These are phyloP conservation scores for Lipomyces yamadae DNA, from an alignment of 805 yeast species.

Conservation along the genomic window DNA sequence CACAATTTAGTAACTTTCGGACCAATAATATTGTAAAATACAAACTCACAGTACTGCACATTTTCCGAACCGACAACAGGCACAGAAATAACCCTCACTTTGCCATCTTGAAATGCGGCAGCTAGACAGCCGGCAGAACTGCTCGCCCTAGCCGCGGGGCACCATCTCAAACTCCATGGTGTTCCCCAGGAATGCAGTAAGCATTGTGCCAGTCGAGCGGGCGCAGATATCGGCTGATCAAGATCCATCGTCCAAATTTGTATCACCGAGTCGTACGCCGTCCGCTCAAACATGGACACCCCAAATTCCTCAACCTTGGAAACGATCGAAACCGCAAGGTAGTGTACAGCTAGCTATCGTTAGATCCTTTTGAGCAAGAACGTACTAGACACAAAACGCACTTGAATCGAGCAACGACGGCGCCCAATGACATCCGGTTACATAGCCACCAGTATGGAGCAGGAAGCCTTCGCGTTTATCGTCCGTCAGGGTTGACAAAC, in stretches of 20 bases:
- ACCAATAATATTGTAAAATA: background rate
- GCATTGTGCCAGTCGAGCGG: constrained; percentile 15
- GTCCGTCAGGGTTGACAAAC: constrained; percentile 7
- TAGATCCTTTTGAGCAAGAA: background rate
- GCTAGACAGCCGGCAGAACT: constrained; percentile 19
- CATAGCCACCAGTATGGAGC: constrained; percentile 30
- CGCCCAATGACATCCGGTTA: constrained; percentile 33
- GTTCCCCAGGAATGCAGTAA: constrained; percentile 36
- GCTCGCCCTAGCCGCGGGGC: constrained; percentile 20
- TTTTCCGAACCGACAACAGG: constrained; percentile 1
- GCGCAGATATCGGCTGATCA: background rate
- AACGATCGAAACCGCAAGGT: constrained; percentile 26
- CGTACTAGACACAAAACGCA: background rate
- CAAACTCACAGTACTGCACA: constrained; percentile 3
- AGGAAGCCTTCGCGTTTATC: constrained; percentile 23
- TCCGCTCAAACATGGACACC: constrained; percentile 8
- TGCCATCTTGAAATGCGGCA: constrained; percentile 34
- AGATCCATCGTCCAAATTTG: constrained; percentile 33
- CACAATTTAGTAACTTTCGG: background rate
- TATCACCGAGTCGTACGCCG: constrained; percentile 19
- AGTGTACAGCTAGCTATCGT: constrained; percentile 17
- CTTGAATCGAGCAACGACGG: constrained; percentile 27
- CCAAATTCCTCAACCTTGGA: constrained; percentile 19
- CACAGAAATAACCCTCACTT: constrained; percentile 25
- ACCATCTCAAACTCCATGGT: constrained; percentile 31